Percentiles rank a stretch among this genome's conserved stretches.
Conservation (phyloP, 192 early-diverging fungal genomes). For the Neocallimastix lanati region DNA sequence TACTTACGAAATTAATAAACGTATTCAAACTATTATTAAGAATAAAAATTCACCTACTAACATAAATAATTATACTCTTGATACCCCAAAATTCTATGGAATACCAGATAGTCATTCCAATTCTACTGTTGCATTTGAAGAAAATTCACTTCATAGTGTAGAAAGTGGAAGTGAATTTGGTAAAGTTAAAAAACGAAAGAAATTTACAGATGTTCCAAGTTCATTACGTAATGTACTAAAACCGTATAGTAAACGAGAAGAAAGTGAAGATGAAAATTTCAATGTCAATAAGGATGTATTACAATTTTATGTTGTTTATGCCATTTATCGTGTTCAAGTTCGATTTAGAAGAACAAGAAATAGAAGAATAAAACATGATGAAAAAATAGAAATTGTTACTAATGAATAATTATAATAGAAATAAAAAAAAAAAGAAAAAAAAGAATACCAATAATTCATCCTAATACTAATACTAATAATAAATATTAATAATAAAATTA, state of each 20-base stretch:
- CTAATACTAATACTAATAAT: no score
- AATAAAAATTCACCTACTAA: neutral
- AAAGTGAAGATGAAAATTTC: neutral
- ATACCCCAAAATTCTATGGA: neutral
- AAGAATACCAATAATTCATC: no score
- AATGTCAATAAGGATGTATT: neutral
- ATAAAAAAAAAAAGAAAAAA: no score
- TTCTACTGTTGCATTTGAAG: neutral
- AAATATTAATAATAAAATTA: no score
- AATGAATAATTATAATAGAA: no score
- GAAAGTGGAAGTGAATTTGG: no score
- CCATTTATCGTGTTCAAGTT: neutral
- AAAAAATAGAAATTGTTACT: neutral
- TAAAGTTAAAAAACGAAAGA: neutral
- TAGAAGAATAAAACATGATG: neutral
- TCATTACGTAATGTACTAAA: neutral
- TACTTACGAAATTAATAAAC: neutral
- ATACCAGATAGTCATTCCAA: neutral
- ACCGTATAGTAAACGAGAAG: neutral
- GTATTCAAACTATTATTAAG: neutral
- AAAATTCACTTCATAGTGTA: neutral
- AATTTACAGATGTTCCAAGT: neutral
- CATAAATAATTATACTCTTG: neutral
- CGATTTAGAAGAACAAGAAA: neutral
- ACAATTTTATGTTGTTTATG: neutral